phyloP scores from a whole-genome alignment of 179 eudicot species.

The Vitellaria paradoxa region DNA sequence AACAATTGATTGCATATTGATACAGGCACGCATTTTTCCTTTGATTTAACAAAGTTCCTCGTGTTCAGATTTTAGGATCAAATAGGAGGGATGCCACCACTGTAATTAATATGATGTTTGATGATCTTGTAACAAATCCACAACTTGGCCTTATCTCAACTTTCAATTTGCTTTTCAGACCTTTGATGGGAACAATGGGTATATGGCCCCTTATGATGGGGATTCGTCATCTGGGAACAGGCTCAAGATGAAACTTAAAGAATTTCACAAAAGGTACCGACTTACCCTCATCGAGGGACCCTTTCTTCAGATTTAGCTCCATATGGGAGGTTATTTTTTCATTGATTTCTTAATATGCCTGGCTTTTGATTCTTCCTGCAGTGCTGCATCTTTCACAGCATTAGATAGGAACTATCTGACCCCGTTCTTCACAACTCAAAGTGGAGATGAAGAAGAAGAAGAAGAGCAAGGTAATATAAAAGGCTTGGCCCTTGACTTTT shows the following conservation, averaged over 20 bases:
- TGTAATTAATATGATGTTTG: slow-evolving; percentile 6
- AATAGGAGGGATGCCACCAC: not conserved
- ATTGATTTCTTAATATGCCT: slow-evolving; percentile 5
- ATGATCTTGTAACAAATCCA: not conserved
- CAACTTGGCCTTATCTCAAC: not conserved
- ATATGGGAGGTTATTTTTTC: not conserved
- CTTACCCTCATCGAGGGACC: not conserved
- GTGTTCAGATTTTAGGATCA: not conserved
- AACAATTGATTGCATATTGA: not conserved
- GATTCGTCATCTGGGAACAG: slow-evolving; percentile 79
- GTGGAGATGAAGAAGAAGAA: slow-evolving; percentile 46
- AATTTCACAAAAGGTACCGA: slow-evolving; percentile 75
- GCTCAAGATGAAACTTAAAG: slow-evolving; percentile 82
- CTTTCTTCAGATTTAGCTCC: not conserved
- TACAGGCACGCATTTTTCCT: not conserved
- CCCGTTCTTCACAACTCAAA: slow-evolving; percentile 88
- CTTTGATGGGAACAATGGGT: slow-evolving; percentile 63
- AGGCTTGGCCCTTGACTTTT: not conserved
- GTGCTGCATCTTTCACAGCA: slow-evolving; percentile 80
- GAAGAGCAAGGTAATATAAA: slow-evolving; percentile 44
- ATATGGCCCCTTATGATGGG: slow-evolving; percentile 67
- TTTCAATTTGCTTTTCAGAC: slow-evolving; percentile 34
- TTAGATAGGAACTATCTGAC: slow-evolving; percentile 91
- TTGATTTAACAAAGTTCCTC: not conserved
- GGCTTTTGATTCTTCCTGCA: slow-evolving; percentile 35